Evolutionary conservation across 768 basidiomycete species (phyloP).

Genomic region (Lentinula edodes): DNA sequence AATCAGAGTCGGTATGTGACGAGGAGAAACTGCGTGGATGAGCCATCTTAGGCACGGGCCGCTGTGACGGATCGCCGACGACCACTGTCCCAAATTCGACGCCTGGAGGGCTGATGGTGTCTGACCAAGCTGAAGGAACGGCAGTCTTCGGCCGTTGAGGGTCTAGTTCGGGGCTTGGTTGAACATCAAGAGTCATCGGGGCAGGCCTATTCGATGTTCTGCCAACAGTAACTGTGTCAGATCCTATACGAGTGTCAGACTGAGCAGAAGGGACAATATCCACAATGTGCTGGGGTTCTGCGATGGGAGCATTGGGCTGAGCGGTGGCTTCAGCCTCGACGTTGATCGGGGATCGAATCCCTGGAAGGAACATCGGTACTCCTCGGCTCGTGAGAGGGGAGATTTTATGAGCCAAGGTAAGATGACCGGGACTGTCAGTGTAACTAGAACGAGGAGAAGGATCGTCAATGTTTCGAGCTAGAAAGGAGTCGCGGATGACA

Average conservation of each 20-base stretch:
- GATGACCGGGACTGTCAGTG: constrained; percentile 24
- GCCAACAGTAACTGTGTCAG: neutral
- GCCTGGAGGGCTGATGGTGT: neutral
- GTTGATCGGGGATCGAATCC: neutral
- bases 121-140: neutral
- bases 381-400: constrained; percentile 31
- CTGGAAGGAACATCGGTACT: constrained; percentile 27
- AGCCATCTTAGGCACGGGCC: neutral
- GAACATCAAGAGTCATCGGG: neutral
- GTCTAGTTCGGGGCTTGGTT: neutral
- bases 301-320: neutral
- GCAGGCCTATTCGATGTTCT: neutral
- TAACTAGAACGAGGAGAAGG: constrained; percentile 9
- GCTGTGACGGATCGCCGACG: neutral
- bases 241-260: neutral
- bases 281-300: neutral
- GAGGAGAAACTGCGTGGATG: constrained; percentile 1
- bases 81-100: constrained; percentile 2
- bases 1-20: neutral
- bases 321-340: neutral
- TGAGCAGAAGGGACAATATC: neutral
- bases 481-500: neutral
- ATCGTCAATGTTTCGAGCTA: constrained; percentile 29
- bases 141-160: neutral
- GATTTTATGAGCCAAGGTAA: constrained; percentile 30